phyloP scores from a whole-genome alignment of 352 stramenopile species.

The Phytophthora pseudosyringae region DNA sequence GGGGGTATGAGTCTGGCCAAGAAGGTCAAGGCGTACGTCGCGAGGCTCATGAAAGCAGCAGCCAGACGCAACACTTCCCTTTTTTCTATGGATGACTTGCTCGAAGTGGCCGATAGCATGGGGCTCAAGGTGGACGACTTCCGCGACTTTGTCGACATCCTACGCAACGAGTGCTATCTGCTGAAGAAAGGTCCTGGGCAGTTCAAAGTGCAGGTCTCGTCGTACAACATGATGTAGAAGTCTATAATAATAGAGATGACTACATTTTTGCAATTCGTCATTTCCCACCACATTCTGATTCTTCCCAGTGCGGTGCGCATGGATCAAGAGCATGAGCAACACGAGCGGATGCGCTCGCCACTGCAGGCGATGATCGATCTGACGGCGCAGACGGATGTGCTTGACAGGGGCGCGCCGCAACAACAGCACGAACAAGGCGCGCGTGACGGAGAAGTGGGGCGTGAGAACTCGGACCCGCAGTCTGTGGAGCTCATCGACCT shows the following conservation, averaged over 20 bases:
- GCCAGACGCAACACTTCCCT: conserved; percentile 59
- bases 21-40: conserved; percentile 86
- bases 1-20: conserved; percentile 72
- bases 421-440: background rate
- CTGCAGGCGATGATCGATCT: conserved; percentile 3
- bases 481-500: conserved; percentile 1
- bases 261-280: background rate
- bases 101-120: conserved; percentile 78
- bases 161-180: conserved; percentile 89
- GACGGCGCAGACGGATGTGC: background rate
- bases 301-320: too few species aligned
- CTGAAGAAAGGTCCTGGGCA: conserved; percentile 84
- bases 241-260: background rate
- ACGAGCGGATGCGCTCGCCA: too few species aligned
- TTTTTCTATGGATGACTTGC: conserved; percentile 82
- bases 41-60: conserved; percentile 74
- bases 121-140: conserved; percentile 83
- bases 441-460: background rate
- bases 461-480: background rate
- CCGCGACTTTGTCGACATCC: conserved; percentile 81
- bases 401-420: background rate
- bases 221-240: conserved; percentile 49
- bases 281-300: too few species aligned
- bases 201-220: conserved; percentile 79
- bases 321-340: too few species aligned